Evolutionary conservation across 1,284 basidiomycete genomes (phyloP), one percentile per base, ranked within the genome.

Genomic region (Phlebopus sp.): DNA sequence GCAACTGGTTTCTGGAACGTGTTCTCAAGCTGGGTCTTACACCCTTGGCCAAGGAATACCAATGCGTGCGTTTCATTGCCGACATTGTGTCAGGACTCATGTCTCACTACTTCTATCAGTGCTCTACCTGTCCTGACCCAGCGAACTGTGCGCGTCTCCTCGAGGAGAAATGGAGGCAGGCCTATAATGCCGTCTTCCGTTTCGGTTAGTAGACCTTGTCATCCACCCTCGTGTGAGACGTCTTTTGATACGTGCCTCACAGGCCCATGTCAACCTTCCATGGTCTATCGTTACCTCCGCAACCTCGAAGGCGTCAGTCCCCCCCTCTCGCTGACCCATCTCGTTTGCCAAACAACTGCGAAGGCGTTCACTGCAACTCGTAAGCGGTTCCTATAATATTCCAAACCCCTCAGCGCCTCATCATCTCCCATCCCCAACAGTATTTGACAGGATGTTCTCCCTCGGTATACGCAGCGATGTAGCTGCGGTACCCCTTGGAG

Each of bases 1-100:
- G 92, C 47, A 93, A 85, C 46, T 96, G 92, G 92, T 96, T 96
- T 69, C 78, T 97, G 29, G 94, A 97, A 65, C 82, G 94, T 10
- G 83, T 97, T 13, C 76, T 97, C 53, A 97, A 97, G 67, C 81
- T 97, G 4, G 92, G 92, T 2, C 74, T 92, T 21, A 86, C 89
- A 1, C 84, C 88, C 56, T 79, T 95, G 23, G 82, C 86, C 31
- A 91, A 94, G 63, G 94, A 97, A 60, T 94, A 93, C 57, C 86
- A 90, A 81, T 91, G 88, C 58, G 87, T 88, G 65, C 58, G 81
- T 75, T 29, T 42, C 37, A 6, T 13, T 37, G 43, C 43, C 38
- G 53, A 55, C 14, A 47, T 54, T 53, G n/a, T n/a, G n/a, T n/a
- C 55, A 32, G 30, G 36, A 17, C 31, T 30, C 6, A 25, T 45